These are phyloP conservation scores for Leishmania arabica DNA, from an alignment of 208 protist genomes.

Conservation along the genomic window DNA sequence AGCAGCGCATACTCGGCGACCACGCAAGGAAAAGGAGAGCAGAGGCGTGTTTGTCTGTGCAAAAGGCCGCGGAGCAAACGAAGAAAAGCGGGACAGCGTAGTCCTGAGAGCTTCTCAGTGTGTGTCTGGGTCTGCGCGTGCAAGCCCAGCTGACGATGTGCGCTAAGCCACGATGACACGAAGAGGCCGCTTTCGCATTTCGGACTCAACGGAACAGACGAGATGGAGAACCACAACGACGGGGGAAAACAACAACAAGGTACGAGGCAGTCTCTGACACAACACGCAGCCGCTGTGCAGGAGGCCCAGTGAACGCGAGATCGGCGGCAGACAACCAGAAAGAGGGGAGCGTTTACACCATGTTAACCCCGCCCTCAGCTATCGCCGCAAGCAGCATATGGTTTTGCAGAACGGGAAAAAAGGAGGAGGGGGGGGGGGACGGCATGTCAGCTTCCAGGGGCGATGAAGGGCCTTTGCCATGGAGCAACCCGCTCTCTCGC, in stretches of 20 bases:
- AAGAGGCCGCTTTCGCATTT: background rate
- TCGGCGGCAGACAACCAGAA: background rate
- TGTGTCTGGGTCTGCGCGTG: background rate
- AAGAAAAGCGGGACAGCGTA: background rate
- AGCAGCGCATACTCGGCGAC: background rate
- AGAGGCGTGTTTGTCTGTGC: background rate
- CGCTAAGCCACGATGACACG: background rate
- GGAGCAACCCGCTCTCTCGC: background rate
- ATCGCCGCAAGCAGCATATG: background rate
- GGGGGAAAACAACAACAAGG: background rate
- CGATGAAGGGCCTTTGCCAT: background rate
- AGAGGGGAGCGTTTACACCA: background rate
- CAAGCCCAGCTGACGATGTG: background rate
- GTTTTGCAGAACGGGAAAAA: background rate
- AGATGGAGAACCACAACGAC: background rate
- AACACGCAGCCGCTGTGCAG: background rate
- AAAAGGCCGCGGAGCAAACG: background rate
- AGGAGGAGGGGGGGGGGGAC: background rate
- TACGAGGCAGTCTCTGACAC: background rate
- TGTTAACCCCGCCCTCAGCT: background rate
- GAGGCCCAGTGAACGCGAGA: background rate
- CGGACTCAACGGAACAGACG: background rate
- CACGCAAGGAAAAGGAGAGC: background rate
- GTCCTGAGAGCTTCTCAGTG: background rate
- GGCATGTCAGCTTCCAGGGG: background rate